Evolutionary conservation across 352 stramenopile genomes (phyloP), one percentile per base, ranked within the genome.

Genomic region (Globisporangium sylvaticum): DNA sequence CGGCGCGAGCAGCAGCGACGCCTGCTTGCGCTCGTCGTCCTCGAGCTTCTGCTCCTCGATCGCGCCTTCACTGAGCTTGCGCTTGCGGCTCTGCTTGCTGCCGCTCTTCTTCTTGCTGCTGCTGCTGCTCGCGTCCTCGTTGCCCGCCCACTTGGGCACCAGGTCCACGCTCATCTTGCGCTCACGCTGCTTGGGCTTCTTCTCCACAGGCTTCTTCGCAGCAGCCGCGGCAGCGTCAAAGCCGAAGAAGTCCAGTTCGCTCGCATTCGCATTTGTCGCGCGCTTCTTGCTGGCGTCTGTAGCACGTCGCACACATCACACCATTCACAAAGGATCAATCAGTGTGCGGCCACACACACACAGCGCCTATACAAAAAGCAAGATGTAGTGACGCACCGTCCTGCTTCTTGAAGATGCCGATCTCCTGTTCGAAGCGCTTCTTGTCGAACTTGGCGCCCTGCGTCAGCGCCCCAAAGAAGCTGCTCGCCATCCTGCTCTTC

Each of bases 221-320:
- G 60, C 58, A 24, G 25, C 53, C 9, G 53, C 24, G 15, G 52
- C 27, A 22, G 62, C 75, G 67, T 94, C 73, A 68, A 89, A 94
- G 63, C 85, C 85, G 66, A 94, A 94, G 68, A 94, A 94, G 65
- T 94, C 85, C 50, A 94, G 66, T 54, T 89, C 83, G 39, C 86
- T 82, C 15, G 69, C 69, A 18, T 76, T 67, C 14, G 66, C 65
- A 0, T 60, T 68, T 64, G 77, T 77, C 32, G 60, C 55, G 0
- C 12, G 46, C 65, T 65, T 70, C 14, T 69, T 74, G 20, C 58
- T 67, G 61, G 42, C 48, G 29, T 56, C 25, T 55, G 64, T 58
- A 74, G 24, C 20, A 68, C 32, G 34, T 22, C 69, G 59, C 69
- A 62, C 69, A 62, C 69, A 62, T 15, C 3, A 39, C 20, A 59